These are phyloP conservation scores for Colletotrichum lentis DNA, from an alignment of 2,329 filamentous ascomycete species.

Conservation along the genomic window DNA sequence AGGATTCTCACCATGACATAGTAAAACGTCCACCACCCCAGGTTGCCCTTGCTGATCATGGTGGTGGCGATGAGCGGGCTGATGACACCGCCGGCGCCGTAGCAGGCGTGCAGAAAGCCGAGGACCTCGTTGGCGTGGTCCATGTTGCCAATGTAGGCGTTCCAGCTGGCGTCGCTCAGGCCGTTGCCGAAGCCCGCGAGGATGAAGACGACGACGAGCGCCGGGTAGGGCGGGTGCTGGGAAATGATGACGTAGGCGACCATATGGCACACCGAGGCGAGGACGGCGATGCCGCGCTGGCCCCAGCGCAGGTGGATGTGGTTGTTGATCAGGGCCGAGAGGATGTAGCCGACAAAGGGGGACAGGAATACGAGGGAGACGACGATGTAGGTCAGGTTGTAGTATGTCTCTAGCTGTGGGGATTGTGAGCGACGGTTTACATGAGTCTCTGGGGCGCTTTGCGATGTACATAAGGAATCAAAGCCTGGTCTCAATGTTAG, in stretches of 20 bases:
- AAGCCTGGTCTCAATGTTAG: conserved; percentile 47
- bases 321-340: conserved; percentile 70
- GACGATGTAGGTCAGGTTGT: conserved; percentile 66
- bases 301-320: conserved; percentile 49
- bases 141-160: conserved; percentile 70
- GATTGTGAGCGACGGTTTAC: conserved; percentile 39
- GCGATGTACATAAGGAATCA: conserved; percentile 60
- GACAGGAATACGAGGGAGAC: conserved; percentile 73
- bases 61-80: conserved; percentile 75
- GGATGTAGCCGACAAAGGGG: conserved; percentile 70
- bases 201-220: conserved; percentile 70
- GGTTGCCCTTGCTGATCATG: conserved; percentile 68
- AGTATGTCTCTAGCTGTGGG: conserved; percentile 56
- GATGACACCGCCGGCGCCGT: conserved; percentile 73
- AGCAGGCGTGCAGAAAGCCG: conserved; percentile 73
- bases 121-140: conserved; percentile 73
- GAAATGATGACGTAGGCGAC: conserved; percentile 70
- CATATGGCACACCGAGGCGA: conserved; percentile 68
- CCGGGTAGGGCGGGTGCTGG: conserved; percentile 73
- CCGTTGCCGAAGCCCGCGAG: conserved; percentile 77
- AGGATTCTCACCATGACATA: conserved; percentile 70
- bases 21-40: conserved; percentile 77
- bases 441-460: conserved; percentile 35
- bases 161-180: conserved; percentile 65
- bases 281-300: conserved; percentile 66